These are phyloP conservation scores for Ophiostoma ips DNA, from an alignment of 2,329 filamentous ascomycete genomes.

Conservation along the genomic window DNA sequence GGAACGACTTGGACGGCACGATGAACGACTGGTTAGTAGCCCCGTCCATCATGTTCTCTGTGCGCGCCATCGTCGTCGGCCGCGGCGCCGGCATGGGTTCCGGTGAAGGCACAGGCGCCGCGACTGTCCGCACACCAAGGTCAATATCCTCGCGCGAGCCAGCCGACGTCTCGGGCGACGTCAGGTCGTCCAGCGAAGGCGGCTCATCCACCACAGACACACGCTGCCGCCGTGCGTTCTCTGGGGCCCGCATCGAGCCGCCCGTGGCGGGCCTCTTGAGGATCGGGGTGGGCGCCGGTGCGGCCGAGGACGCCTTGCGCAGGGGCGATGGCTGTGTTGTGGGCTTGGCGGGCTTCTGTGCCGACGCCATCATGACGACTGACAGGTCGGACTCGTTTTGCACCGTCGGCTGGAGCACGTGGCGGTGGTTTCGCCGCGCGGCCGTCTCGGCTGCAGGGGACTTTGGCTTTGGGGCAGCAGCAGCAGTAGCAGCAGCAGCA, in stretches of 20 bases:
- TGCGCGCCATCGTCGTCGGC: not conserved
- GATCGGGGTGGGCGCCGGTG: not conserved
- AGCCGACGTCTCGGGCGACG: constrained; percentile 12
- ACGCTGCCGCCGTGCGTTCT: not conserved
- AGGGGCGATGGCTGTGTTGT: constrained; percentile 1
- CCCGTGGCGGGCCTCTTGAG: not conserved
- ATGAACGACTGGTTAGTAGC: constrained; percentile 14
- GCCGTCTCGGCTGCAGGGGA: not conserved
- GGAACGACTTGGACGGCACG: constrained; percentile 13
- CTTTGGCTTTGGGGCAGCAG: not conserved
- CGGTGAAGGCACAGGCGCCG: not conserved
- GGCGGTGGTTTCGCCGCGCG: constrained; percentile 4
- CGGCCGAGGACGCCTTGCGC: constrained; percentile 1
- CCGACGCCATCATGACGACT: constrained; percentile 6
- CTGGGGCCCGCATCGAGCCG: not conserved
- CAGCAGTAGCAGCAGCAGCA: not conserved
- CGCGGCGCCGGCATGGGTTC: not conserved
- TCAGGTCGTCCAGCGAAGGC: constrained; percentile 7
- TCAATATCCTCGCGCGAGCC: constrained; percentile 8
- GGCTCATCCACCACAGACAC: not conserved
- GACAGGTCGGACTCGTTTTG: constrained; percentile 15
- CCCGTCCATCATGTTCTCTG: constrained; percentile 2
- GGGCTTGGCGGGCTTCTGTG: not conserved
- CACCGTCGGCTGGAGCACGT: constrained; percentile 12
- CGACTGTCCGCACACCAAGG: constrained; percentile 1